phyloP scores from a whole-genome alignment of 2,329 filamentous ascomycete genomes.

The Ceratocystis huliohia region DNA sequence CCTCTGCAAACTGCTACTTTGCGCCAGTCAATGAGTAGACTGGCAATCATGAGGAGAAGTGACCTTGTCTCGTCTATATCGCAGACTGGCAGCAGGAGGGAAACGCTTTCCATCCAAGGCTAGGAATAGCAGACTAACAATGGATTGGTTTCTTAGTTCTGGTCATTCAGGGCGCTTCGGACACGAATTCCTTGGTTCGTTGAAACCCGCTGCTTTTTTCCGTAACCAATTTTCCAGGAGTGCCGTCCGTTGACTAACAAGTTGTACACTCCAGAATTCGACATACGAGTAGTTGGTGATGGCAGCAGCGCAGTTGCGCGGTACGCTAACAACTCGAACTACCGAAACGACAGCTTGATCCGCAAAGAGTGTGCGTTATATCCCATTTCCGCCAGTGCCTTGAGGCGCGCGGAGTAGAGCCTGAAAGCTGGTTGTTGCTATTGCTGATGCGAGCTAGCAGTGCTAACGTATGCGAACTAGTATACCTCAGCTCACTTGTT shows the following conservation, averaged over 20 bases:
- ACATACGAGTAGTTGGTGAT: constrained; percentile 84
- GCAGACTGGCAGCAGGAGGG: too few relatives aligned
- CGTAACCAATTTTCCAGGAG: not conserved
- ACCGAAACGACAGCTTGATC: constrained; percentile 95
- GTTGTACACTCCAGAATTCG: constrained; percentile 57
- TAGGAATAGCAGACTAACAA: not conserved
- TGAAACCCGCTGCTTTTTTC: not conserved
- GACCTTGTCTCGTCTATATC: not conserved
- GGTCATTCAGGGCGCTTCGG: constrained; percentile 95
- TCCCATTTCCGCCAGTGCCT: not conserved
- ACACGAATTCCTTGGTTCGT: constrained; percentile 86
- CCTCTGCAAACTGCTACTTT: not conserved
- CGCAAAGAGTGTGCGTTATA: constrained; percentile 84
- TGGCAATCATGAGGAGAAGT: constrained; percentile 18
- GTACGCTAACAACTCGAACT: constrained; percentile 99
- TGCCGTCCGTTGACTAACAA: constrained; percentile 12
- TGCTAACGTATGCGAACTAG: constrained; percentile 34
- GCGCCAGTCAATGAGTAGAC: not conserved
- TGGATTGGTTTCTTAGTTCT: constrained; percentile 47
- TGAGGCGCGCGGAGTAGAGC: not conserved
- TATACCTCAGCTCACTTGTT: constrained; percentile 87
- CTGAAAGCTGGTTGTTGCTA: not conserved
- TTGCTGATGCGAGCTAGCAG: not conserved
- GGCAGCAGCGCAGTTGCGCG: constrained; percentile 85
- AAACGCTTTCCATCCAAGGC: too few relatives aligned